Conservation (phyloP, 2,329 filamentous ascomycete genomes). For the Epichloe sibirici region DNA sequence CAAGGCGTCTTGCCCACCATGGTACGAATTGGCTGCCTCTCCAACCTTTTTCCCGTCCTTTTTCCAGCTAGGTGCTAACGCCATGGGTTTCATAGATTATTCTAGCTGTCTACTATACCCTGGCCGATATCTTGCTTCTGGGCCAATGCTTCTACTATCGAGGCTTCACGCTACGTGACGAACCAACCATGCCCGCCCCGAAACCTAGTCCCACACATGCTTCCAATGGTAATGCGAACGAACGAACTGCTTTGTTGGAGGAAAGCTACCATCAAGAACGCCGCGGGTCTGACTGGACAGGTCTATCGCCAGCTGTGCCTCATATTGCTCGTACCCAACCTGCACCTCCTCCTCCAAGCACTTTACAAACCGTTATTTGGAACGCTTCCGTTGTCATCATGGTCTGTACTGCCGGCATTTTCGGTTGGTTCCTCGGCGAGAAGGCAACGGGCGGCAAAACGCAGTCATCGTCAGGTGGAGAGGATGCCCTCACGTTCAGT, state of each 20-base stretch:
- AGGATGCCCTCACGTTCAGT: constrained; percentile 52
- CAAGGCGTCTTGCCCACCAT: constrained; percentile 91
- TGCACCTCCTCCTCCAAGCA: constrained; percentile 35
- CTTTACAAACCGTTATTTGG: constrained; percentile 51
- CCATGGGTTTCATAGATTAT: constrained; percentile 45
- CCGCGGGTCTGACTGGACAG: constrained; percentile 44
- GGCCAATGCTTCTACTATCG: constrained; percentile 93
- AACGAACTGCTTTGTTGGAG: constrained; percentile 40
- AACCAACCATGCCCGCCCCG: constrained; percentile 28
- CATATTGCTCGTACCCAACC: constrained; percentile 42
- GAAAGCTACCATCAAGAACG: constrained; percentile 32
- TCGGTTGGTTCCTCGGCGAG: constrained; percentile 68
- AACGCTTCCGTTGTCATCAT: constrained; percentile 66
- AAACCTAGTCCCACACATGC: constrained; percentile 24
- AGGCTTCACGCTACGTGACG: constrained; percentile 58
- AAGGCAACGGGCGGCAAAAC: constrained; percentile 26
- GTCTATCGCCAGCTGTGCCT: constrained; percentile 71
- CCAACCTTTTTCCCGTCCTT: not conserved
- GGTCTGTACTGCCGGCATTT: constrained; percentile 69
- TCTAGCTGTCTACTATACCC: constrained; percentile 85
- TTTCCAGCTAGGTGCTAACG: not conserved
- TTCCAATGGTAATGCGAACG: constrained; percentile 28
- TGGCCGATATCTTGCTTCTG: constrained; percentile 80
- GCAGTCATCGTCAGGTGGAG: constrained; percentile 25
- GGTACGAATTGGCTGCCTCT: constrained; percentile 30